Evolutionary conservation across 2,329 filamentous ascomycete genomes (phyloP).

Genomic region (Penicillium sp.): DNA sequence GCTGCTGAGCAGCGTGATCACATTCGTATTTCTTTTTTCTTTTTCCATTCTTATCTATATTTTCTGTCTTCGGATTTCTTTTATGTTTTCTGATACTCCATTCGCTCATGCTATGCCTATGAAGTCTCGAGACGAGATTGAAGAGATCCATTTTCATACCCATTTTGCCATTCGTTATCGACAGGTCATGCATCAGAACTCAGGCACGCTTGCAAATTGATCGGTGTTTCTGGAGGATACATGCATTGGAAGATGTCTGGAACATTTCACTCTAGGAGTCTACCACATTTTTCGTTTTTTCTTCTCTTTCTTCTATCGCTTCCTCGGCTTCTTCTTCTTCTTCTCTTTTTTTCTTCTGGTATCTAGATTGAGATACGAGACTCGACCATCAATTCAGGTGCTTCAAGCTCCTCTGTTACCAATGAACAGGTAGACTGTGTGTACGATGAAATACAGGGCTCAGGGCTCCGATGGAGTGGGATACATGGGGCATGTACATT

Average conservation of each 20-base stretch:
- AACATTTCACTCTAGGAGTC: neutral
- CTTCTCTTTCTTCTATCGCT: neutral
- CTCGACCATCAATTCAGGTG: neutral
- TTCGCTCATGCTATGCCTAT: neutral
- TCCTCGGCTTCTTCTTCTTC: neutral
- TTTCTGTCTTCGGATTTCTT: neutral
- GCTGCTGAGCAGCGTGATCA: neutral
- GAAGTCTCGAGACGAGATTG: neutral
- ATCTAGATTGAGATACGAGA: neutral
- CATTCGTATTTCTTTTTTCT: neutral
- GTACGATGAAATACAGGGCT: neutral
- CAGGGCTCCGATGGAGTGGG: neutral
- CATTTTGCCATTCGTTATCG: neutral
- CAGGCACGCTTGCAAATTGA: neutral
- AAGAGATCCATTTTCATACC: neutral
- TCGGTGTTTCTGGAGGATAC: neutral
- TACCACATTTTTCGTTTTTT: neutral
- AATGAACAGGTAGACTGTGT: neutral
- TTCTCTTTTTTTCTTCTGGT: neutral
- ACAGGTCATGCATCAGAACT: neutral
- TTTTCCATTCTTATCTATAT: neutral
- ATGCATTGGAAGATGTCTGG: slow-evolving; percentile 4
- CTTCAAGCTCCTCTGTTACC: neutral
- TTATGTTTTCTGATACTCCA: neutral
- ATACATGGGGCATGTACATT: neutral